Evolutionary conservation across 352 stramenopile species (phyloP).

Genomic region (Phytophthora foliorum): DNA sequence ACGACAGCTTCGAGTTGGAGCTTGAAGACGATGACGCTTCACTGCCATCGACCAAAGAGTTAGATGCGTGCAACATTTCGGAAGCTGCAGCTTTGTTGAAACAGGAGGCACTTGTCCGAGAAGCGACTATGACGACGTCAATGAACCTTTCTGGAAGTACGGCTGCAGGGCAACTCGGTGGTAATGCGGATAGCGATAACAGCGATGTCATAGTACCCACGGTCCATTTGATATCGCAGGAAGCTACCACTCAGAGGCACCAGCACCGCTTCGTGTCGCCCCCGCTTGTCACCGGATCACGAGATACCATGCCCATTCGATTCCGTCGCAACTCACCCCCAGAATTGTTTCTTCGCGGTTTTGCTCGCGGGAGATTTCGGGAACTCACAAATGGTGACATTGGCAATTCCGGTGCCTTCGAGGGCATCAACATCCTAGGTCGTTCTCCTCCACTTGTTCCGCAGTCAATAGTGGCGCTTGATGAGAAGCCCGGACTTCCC

Average conservation of each 20-base stretch:
- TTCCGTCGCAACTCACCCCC: constrained; percentile 75
- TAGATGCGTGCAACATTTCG: constrained; percentile 32
- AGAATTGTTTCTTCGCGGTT: constrained; percentile 68
- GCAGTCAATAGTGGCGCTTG: constrained; percentile 19
- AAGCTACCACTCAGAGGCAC: constrained; percentile 11
- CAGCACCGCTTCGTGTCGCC: constrained; percentile 59
- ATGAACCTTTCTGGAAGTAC: constrained; percentile 5
- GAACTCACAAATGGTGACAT: constrained; percentile 34
- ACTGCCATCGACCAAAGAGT: constrained; percentile 19
- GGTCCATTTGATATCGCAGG: constrained; percentile 8
- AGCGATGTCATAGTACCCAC: constrained; percentile 3
- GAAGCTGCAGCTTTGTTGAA: constrained; percentile 27
- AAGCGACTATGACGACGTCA: constrained; percentile 32
- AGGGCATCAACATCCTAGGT: constrained; percentile 54
- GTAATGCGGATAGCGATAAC: constrained; percentile 5
- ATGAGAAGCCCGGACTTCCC: constrained; percentile 18
- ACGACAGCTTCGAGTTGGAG: constrained; percentile 26
- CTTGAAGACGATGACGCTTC: constrained; percentile 15
- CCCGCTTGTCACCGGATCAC: constrained; percentile 58
- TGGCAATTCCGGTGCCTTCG: constrained; percentile 13
- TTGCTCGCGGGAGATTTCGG: constrained; percentile 45
- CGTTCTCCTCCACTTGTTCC: constrained; percentile 39
- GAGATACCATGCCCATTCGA: constrained; percentile 39
- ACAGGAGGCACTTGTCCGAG: constrained; percentile 33
- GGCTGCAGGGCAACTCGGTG: not conserved